Evolutionary conservation across 371 early-diverging fungal genomes (phyloP).

Genomic region (Gilbertella persicaria): DNA sequence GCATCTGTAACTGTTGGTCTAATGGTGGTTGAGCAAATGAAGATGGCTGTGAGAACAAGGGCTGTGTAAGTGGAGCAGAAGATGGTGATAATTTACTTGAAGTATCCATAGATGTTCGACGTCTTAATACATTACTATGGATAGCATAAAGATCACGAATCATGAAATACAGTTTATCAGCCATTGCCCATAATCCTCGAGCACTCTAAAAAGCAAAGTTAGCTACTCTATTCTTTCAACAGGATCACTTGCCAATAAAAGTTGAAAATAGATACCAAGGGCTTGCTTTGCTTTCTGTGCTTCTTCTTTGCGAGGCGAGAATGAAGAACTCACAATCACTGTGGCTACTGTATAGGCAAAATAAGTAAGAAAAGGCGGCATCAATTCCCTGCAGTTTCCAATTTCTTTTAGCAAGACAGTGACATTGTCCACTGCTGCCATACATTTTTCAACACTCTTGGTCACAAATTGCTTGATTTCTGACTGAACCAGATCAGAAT

Average conservation of each 20-base stretch:
- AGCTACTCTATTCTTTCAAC: too few species aligned
- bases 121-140: slow-evolving; percentile 32
- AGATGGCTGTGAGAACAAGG: background rate
- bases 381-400: slow-evolving; percentile 28
- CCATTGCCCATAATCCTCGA: slow-evolving; percentile 62
- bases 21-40: background rate
- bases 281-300: slow-evolving; percentile 49
- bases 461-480: slow-evolving; percentile 41
- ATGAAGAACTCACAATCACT: slow-evolving; percentile 56
- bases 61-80: background rate
- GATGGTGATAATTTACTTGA: too few species aligned
- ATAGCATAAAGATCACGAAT: slow-evolving; percentile 62
- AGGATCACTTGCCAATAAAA: slow-evolving; percentile 39
- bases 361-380: slow-evolving; percentile 55
- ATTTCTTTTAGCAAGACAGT: slow-evolving; percentile 46
- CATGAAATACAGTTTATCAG: slow-evolving; percentile 63
- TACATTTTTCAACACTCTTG: slow-evolving; percentile 46
- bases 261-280: slow-evolving; percentile 50
- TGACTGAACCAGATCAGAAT: slow-evolving; percentile 33
- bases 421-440: slow-evolving; percentile 52
- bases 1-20: background rate
- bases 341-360: slow-evolving; percentile 60
- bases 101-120: background rate
- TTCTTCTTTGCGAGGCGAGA: slow-evolving; percentile 42
- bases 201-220: slow-evolving; percentile 29